These are phyloP conservation scores for Blastobotrys illinoisensis DNA, from an alignment of 1,139 yeast species.

Conservation along the genomic window DNA sequence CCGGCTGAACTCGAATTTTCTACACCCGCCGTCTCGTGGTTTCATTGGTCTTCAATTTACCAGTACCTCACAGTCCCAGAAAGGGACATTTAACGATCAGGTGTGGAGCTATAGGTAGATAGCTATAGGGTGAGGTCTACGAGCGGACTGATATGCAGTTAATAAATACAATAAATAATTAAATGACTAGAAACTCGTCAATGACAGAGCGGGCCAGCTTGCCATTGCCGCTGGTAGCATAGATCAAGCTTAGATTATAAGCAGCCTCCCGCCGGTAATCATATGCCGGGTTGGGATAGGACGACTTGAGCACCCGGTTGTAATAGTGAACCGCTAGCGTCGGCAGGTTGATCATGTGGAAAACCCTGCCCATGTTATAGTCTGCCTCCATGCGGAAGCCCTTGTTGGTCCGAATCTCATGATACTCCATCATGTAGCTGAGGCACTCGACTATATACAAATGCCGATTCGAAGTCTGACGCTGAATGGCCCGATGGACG, in stretches of 20 bases:
- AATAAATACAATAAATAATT: slow-evolving; percentile 4
- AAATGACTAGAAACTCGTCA: slow-evolving; percentile 50
- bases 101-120: too few species aligned
- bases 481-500: slow-evolving; percentile 87
- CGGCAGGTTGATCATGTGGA: slow-evolving; percentile 74
- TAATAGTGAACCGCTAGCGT: slow-evolving; percentile 70
- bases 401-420: slow-evolving; percentile 38
- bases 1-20: too few species aligned
- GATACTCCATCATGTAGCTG: slow-evolving; percentile 68
- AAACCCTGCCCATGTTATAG: slow-evolving; percentile 78
- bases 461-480: slow-evolving; percentile 81
- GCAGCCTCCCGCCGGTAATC: slow-evolving; percentile 76
- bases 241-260: slow-evolving; percentile 71
- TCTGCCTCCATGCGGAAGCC: slow-evolving; percentile 69
- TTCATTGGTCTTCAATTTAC: too few species aligned
- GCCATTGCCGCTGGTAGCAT: slow-evolving; percentile 69
- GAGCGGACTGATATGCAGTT: too few species aligned
- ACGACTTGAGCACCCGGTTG: slow-evolving; percentile 50
- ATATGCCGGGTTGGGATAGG: slow-evolving; percentile 38
- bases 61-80: too few species aligned
- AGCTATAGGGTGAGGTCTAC: too few species aligned
- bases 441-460: slow-evolving; percentile 83
- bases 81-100: too few species aligned
- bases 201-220: slow-evolving; percentile 56
- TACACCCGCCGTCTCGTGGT: too few species aligned